Evolutionary conservation across 1,139 yeast species (phyloP).

Genomic region (Sporopachydermia cereana): DNA sequence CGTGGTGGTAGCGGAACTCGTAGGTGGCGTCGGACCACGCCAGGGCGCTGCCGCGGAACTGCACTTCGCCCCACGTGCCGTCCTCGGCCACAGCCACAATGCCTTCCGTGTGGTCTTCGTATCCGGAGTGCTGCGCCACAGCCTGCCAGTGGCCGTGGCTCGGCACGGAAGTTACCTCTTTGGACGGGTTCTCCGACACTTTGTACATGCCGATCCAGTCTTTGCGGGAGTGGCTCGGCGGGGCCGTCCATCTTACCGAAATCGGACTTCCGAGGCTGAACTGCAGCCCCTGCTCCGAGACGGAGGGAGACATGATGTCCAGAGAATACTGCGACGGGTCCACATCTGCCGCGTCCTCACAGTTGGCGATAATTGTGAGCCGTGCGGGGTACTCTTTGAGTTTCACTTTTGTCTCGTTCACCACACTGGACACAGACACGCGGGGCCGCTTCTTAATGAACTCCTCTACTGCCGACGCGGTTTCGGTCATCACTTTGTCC

Average conservation of each 20-base stretch:
- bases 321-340: slow-evolving; percentile 19
- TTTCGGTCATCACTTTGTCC: slow-evolving; percentile 26
- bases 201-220: slow-evolving; percentile 81
- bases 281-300: slow-evolving; percentile 11
- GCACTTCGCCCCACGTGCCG: slow-evolving; percentile 36
- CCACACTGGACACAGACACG: slow-evolving; percentile 18
- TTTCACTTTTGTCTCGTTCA: slow-evolving; percentile 21
- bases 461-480: slow-evolving; percentile 23
- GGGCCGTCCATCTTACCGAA: slow-evolving; percentile 44
- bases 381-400: slow-evolving; percentile 26
- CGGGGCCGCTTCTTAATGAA: slow-evolving; percentile 22
- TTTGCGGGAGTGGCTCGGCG: slow-evolving; percentile 29
- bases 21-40: slow-evolving; percentile 65
- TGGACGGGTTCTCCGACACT: slow-evolving; percentile 48
- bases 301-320: slow-evolving; percentile 11
- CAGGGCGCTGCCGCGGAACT: slow-evolving; percentile 39
- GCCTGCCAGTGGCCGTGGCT: slow-evolving; percentile 67
- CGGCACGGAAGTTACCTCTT: slow-evolving; percentile 47
- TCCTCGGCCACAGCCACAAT: slow-evolving; percentile 15
- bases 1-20: slow-evolving; percentile 66
- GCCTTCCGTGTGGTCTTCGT: slow-evolving; percentile 18
- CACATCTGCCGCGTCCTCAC: slow-evolving; percentile 19
- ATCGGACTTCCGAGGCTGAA: slow-evolving; percentile 43
- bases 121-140: slow-evolving; percentile 26
- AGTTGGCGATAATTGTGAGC: slow-evolving; percentile 22